Evolutionary conservation across 2,329 filamentous ascomycete genomes (phyloP), one percentile per base, ranked within the genome.

Genomic region (Aureobasidium sp.): DNA sequence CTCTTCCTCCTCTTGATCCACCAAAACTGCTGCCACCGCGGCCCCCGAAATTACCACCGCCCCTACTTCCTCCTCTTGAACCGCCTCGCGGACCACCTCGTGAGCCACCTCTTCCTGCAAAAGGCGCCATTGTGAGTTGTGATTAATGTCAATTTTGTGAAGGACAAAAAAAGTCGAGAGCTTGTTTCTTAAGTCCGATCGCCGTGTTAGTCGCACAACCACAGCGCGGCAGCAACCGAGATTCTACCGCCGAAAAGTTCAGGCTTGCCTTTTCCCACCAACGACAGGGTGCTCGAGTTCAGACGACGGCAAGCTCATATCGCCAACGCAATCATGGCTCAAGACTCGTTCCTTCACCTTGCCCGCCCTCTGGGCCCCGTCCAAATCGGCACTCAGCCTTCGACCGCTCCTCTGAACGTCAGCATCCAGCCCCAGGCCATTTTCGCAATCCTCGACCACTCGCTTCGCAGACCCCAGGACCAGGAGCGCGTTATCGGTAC

Each of bases 401-500:
- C 88, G 71, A 93, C 92, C 76, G 88, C 92, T 78, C 94, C 94
- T 78, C 85, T 99, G 76, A 89, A 87, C 76, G 92, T 99, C 74
- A 89, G 90, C 74, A 89, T 99, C 77, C 94, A 97, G 77, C 92
- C 94, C 72, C 92, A 97, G 84, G 85, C 85, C 65, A 79, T 87
- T 63, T 87, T 87, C 79, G 84, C 82, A 65, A 78, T 87, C 69
- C 82, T 87, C 75, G 94, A 99, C 79, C 94, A 99, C 81, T 92
- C 93, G 69, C 85, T 93, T 69, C 90, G 94, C 77, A 88, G 93
- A 72, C 92, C 95, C 72, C 87, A 88, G 68, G 91, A 96, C 77
- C 92, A 94, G 73, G 91, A 94, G 71, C 90, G 94, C 73, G 94
- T 99, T 67, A 99, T 99, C 73, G 94, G 94, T 72, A 96, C 94